phyloP scores from a whole-genome alignment of 1,284 basidiomycete species.

The Trichosporon coremiiforme region DNA sequence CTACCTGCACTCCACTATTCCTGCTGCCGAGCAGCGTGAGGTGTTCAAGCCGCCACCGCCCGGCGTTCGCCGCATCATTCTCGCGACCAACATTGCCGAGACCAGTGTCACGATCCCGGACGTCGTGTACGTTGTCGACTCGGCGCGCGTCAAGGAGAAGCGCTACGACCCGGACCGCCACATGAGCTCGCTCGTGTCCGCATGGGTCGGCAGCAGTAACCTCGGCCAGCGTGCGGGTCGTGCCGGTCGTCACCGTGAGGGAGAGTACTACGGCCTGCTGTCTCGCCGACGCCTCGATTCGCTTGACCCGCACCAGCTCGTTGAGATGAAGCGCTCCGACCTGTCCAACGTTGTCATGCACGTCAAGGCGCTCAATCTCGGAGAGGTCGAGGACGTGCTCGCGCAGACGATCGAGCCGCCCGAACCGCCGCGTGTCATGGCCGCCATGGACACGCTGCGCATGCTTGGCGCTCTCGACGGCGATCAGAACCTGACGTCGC shows the following conservation, averaged over 20 bases:
- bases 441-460: constrained; percentile 78
- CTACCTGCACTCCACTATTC: constrained; percentile 86
- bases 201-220: constrained; percentile 92
- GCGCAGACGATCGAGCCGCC: constrained; percentile 87
- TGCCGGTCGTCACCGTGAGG: constrained; percentile 86
- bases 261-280: constrained; percentile 88
- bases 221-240: constrained; percentile 90
- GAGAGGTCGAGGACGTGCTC: constrained; percentile 84
- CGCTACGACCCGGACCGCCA: constrained; percentile 86
- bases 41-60: constrained; percentile 79
- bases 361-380: constrained; percentile 93
- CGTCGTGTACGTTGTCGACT: constrained; percentile 92
- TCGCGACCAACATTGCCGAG: constrained; percentile 95
- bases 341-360: constrained; percentile 93
- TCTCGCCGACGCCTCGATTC: constrained; percentile 66
- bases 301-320: constrained; percentile 80
- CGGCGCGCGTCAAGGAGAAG: constrained; percentile 86
- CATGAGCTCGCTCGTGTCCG: constrained; percentile 81
- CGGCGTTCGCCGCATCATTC: constrained; percentile 82
- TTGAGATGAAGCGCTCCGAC: constrained; percentile 96
- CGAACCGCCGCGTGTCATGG: constrained; percentile 71
- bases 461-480: constrained; percentile 86
- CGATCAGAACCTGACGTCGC: constrained; percentile 74
- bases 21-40: constrained; percentile 83
- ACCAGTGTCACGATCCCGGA: constrained; percentile 95